phyloP scores from a whole-genome alignment of 179 eudicot species.

The Dionaea muscipula region DNA sequence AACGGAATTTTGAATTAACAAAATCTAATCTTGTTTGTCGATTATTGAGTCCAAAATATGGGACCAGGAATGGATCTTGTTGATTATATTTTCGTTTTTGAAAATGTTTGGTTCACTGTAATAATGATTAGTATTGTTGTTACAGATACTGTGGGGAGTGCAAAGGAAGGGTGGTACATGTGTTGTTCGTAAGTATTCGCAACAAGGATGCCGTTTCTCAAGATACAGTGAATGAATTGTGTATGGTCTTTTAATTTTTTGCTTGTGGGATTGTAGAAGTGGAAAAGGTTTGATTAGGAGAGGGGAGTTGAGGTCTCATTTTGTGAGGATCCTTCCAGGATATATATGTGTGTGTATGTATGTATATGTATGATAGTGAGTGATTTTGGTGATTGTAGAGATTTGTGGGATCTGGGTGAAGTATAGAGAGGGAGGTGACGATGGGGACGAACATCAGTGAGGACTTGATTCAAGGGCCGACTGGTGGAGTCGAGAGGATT shows the following conservation, averaged over 20 bases:
- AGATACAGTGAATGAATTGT: constrained; percentile 1
- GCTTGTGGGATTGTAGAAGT: constrained; percentile 2
- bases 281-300: constrained; percentile 1
- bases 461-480: constrained; percentile 15
- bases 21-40: too few relatives aligned
- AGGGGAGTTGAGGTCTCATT: constrained; percentile 8
- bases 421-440: constrained; percentile 3
- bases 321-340: constrained; percentile 4
- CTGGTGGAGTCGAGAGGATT: constrained; percentile 35
- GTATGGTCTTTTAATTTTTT: too few relatives aligned
- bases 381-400: background rate
- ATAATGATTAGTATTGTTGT: constrained; percentile 15
- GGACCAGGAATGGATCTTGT: too few relatives aligned
- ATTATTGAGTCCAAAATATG: too few relatives aligned
- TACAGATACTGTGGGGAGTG: constrained; percentile 15
- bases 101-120: too few relatives aligned
- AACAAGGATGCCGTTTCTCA: constrained; percentile 11
- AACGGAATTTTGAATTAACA: too few relatives aligned
- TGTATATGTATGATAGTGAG: background rate
- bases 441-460: constrained; percentile 26
- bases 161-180: constrained; percentile 27
- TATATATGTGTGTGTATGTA: constrained; percentile 3
- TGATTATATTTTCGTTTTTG: too few relatives aligned
- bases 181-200: constrained; percentile 11
- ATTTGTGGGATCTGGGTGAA: background rate